Conservation (phyloP, 441 rosid genomes). For the Arabidopsis lyrata region DNA sequence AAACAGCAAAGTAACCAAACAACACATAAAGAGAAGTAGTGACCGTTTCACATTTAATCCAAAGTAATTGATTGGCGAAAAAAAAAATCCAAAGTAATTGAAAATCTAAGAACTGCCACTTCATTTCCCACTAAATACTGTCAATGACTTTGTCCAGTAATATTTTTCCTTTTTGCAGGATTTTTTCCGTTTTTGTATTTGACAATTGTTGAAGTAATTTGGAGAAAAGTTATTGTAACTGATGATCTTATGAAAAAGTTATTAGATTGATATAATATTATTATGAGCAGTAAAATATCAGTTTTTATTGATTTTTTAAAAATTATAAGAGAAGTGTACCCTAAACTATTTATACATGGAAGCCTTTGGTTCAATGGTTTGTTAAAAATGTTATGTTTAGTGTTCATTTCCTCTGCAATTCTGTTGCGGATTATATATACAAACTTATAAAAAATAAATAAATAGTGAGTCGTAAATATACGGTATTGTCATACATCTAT, state of each 20-base stretch:
- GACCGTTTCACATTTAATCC: conserved; percentile 40
- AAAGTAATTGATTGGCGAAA: conserved; percentile 26
- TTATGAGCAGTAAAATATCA: neutral
- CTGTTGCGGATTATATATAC: too few species aligned
- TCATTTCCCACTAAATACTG: conserved; percentile 20
- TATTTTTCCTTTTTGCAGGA: neutral
- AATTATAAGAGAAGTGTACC: neutral
- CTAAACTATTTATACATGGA: too few species aligned
- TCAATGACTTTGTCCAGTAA: conserved; percentile 9
- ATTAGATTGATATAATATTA: too few species aligned
- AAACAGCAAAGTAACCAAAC: conserved; percentile 36
- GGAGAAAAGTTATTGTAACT: neutral
- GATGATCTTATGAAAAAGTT: neutral
- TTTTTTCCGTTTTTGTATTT: neutral
- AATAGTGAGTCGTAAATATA: too few species aligned
- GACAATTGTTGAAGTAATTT: neutral
- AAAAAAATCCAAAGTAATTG: conserved; percentile 15
- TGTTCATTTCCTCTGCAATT: too few species aligned
- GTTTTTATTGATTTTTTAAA: too few species aligned
- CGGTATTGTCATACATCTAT: too few species aligned
- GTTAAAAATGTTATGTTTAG: too few species aligned
- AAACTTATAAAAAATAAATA: too few species aligned
- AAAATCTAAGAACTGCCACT: conserved; percentile 30
- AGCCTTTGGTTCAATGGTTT: neutral
- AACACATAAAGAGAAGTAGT: conserved; percentile 20